phyloP scores from a whole-genome alignment of 257 asterid species.

The Galeopsis tetrahit region DNA sequence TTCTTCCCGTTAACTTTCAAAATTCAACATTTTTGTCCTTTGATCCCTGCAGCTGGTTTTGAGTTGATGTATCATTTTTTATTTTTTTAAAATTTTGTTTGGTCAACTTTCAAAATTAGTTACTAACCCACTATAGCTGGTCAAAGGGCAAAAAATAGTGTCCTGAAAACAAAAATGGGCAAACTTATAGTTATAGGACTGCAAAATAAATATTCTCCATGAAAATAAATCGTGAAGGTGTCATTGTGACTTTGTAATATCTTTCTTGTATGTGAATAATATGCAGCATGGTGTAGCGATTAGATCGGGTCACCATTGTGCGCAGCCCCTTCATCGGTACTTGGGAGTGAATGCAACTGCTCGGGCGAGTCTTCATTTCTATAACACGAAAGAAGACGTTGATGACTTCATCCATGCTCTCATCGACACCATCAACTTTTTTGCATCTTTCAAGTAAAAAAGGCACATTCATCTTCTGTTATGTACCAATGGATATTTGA shows the following conservation, averaged over 20 bases:
- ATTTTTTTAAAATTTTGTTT: too few species aligned
- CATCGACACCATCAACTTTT: constrained; percentile 67
- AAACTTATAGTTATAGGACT: too few species aligned
- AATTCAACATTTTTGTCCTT: too few species aligned
- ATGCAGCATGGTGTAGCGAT: constrained; percentile 85
- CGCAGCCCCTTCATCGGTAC: constrained; percentile 87
- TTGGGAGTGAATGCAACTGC: constrained; percentile 86
- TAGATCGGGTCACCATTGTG: constrained; percentile 97
- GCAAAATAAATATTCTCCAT: too few species aligned
- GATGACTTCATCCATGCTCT: constrained; percentile 76
- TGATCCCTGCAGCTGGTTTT: too few species aligned
- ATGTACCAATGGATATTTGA: not conserved
- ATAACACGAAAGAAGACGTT: constrained; percentile 90
- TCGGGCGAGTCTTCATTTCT: constrained; percentile 90
- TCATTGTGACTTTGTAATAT: not conserved
- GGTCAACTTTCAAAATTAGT: too few species aligned
- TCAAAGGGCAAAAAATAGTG: too few species aligned
- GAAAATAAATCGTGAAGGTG: too few species aligned
- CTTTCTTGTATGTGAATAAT: not conserved
- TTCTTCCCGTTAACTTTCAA: too few species aligned
- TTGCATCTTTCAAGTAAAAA: constrained; percentile 55
- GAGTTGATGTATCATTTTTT: too few species aligned
- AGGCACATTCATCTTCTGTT: not conserved
- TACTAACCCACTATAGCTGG: too few species aligned
- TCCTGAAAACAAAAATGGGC: too few species aligned